These are phyloP conservation scores for Fusarium torulosum DNA, from an alignment of 2,329 filamentous ascomycete species.

Conservation along the genomic window DNA sequence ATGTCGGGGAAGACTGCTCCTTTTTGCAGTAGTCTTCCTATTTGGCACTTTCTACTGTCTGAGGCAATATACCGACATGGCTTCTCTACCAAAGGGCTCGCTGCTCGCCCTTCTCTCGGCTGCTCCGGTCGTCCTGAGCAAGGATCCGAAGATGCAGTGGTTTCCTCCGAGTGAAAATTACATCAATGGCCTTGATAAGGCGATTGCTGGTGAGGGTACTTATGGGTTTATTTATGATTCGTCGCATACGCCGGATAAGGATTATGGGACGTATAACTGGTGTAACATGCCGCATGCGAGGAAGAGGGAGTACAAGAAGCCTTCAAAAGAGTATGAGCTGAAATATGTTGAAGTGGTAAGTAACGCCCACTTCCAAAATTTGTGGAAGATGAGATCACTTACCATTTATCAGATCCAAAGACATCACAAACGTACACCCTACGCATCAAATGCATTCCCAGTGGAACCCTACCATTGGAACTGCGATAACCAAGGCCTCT, in stretches of 20 bases:
- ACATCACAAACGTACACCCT: constrained; percentile 87
- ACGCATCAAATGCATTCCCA: constrained; percentile 81
- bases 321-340: constrained; percentile 69
- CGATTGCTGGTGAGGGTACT: constrained; percentile 70
- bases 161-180: constrained; percentile 65
- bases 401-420: constrained; percentile 72
- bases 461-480: constrained; percentile 79
- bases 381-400: rapidly evolving
- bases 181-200: constrained; percentile 72
- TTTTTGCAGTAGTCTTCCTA: constrained; percentile 15
- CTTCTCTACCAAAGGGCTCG: constrained; percentile 19
- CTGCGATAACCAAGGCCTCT: constrained; percentile 77
- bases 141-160: constrained; percentile 64
- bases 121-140: constrained; percentile 12
- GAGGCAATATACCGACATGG: constrained; percentile 31
- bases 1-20: constrained; percentile 10
- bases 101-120: constrained; percentile 34
- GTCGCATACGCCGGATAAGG: constrained; percentile 66
- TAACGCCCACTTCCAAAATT: neutral
- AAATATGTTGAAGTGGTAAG: constrained; percentile 81
- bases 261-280: constrained; percentile 79
- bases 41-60: constrained; percentile 14
- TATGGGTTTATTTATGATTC: constrained; percentile 82
- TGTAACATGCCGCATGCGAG: constrained; percentile 93
- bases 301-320: constrained; percentile 70